These are phyloP conservation scores for Chloranthus sessilifolius DNA, from an alignment of 164 flowering plant species.

Conservation along the genomic window DNA sequence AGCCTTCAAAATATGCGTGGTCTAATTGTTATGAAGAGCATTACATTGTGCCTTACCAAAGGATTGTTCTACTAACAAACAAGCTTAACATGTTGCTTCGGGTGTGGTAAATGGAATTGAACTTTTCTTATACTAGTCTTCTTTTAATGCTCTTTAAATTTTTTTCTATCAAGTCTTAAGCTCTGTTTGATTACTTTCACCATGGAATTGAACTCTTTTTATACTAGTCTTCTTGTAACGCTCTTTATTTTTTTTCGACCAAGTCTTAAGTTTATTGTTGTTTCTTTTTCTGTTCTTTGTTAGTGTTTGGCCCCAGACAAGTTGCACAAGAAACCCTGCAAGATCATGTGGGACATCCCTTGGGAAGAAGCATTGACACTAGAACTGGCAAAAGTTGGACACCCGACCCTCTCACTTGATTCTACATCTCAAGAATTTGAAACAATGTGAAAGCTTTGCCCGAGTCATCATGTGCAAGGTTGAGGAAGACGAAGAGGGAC, in stretches of 20 bases:
- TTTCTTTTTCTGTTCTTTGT: constrained; percentile 2
- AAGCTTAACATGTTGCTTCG: constrained; percentile 82
- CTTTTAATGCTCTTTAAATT: too few species aligned
- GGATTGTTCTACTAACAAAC: constrained; percentile 76
- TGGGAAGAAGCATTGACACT: constrained; percentile 91
- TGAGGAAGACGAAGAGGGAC: constrained; percentile 48
- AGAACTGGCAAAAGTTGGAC: constrained; percentile 85
- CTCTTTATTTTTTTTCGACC: not conserved
- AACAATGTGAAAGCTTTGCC: constrained; percentile 66
- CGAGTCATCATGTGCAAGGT: constrained; percentile 68
- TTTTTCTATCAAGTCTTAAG: too few species aligned
- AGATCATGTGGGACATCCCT: constrained; percentile 94
- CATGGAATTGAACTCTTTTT: too few species aligned
- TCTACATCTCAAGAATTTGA: constrained; percentile 80
- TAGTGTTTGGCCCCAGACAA: constrained; percentile 67
- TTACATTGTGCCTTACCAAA: constrained; percentile 59
- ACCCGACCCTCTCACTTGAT: constrained; percentile 74
- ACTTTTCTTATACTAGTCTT: too few species aligned
- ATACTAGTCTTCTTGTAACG: not conserved
- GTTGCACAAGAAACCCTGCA: constrained; percentile 85
- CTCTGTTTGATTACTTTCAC: too few species aligned
- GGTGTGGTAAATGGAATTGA: constrained; percentile 36
- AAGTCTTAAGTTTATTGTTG: not conserved
- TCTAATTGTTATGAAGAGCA: constrained; percentile 89
- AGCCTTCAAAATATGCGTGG: constrained; percentile 93